phyloP scores from a whole-genome alignment of 768 basidiomycete genomes.

The Leccinum longicurvipes region DNA sequence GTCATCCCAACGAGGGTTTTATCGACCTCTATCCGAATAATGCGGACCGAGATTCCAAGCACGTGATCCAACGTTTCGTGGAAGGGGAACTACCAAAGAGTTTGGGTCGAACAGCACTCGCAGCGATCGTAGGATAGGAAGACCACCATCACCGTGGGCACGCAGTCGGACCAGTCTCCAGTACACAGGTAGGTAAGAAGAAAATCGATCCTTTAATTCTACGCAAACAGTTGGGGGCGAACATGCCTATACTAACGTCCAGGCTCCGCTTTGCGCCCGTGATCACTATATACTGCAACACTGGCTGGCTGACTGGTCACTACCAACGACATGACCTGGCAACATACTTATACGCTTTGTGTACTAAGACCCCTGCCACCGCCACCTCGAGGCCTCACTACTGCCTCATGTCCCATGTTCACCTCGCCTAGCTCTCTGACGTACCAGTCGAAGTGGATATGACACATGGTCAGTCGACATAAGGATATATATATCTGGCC shows the following conservation, averaged over 20 bases:
- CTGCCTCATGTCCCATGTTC: background rate
- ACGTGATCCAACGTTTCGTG: no score
- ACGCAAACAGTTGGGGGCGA: background rate
- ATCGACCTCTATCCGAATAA: background rate
- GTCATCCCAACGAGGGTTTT: no score
- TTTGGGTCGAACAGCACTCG: background rate
- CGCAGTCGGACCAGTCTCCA: no score
- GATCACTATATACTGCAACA: background rate
- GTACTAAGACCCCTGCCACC: background rate
- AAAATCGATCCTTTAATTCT: no score
- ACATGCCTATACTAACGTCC: background rate
- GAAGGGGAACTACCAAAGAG: no score
- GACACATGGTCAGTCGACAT: background rate
- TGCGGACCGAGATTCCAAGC: background rate
- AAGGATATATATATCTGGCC: background rate
- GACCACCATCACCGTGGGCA: background rate
- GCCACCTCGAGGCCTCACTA: background rate
- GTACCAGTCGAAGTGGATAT: background rate
- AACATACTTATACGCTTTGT: no score
- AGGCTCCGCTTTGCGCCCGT: background rate
- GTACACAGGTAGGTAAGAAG: no score
- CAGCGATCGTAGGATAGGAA: background rate
- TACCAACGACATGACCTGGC: background rate
- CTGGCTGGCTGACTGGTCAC: background rate
- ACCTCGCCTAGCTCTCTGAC: background rate